Evolutionary conservation across 257 asterid species (phyloP), one percentile per base, ranked within the genome.

Genomic region (Vinca minor): DNA sequence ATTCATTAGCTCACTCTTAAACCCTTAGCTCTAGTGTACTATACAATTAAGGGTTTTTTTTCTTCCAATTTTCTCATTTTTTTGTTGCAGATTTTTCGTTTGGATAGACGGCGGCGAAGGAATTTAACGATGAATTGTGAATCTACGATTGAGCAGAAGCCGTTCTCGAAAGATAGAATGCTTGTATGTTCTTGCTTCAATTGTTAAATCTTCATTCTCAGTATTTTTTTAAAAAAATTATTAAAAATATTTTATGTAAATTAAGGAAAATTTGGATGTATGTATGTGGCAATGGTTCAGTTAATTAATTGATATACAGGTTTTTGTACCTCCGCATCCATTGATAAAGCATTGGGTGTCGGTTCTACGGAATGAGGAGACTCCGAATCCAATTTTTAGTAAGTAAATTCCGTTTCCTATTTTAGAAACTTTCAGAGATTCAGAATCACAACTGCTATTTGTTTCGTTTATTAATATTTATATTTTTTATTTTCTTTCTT

Each of bases 341-440:
- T 76, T 89, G 71, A 85, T 93, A 59, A 89, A 93, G 84, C 99
- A 93, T 71, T 93, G 99, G 99, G 77, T 93, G 79, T 83, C 99
- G 29, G 92, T 93, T 76, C 86, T 93, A 69, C 85, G 99, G 71
- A 93, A 89, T 67, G 94, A 78, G 73, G 85, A 93, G 78, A 93
- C 99, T 8, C 96, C 96, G 70, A 68, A 76, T 71, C 83, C 95
- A 0, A 71, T 93, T 32, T 93, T 93, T 79, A 89, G 99, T 93
- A 80, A 60, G 91, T 66, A 38, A 56, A 50, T 2, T 31, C 10
- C 18, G 12, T 1, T 56, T 11, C 8, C 4, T 26, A 3, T 0
- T 26, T 26, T 3, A 46, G 23, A 25, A 46, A 46, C 53, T 44
- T 44, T 44, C 49, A 44, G 47, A 44, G 49, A 44, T 14, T 15